Percentiles rank a stretch among this genome's conserved stretches.
Conservation (phyloP, 805 yeast genomes). For the Millerozyma acaciae region DNA sequence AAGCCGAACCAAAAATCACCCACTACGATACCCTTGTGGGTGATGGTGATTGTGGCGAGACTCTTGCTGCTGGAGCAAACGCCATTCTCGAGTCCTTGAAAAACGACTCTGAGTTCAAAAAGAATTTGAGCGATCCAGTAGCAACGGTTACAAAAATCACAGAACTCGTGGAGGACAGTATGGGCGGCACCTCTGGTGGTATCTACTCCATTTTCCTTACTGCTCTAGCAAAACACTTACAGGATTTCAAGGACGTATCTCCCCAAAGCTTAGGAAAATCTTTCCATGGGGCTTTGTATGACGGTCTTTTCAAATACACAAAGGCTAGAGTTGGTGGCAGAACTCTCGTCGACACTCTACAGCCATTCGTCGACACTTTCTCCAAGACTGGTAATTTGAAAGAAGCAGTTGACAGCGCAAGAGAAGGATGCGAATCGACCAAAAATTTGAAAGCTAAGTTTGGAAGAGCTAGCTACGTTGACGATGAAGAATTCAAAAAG, state of each 20-base stretch:
- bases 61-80: slow-evolving; percentile 77
- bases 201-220: slow-evolving; percentile 81
- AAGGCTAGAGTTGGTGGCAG: slow-evolving; percentile 87
- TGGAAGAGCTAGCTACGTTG: slow-evolving; percentile 91
- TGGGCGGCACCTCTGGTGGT: slow-evolving; percentile 99
- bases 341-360: slow-evolving; percentile 83
- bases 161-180: slow-evolving; percentile 78
- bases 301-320: slow-evolving; percentile 78
- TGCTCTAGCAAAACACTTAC: slow-evolving; percentile 57
- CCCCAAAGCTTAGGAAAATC: slow-evolving; percentile 43
- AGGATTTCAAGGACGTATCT: slow-evolving; percentile 32
- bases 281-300: slow-evolving; percentile 53
- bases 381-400: slow-evolving; percentile 46
- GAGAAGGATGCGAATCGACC: slow-evolving; percentile 73
- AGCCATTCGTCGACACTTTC: slow-evolving; percentile 75
- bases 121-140: slow-evolving; percentile 43
- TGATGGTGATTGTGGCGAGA: slow-evolving; percentile 97
- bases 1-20: slow-evolving; percentile 74
- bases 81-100: slow-evolving; percentile 58
- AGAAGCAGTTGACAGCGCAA: slow-evolving; percentile 66
- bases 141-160: slow-evolving; percentile 68
- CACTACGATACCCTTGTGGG: slow-evolving; percentile 86
- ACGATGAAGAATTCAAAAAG: slow-evolving; percentile 52
- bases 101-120: slow-evolving; percentile 23
- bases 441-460: slow-evolving; percentile 75